Conservation (phyloP, 352 stramenopile genomes). For the Nothophytophthora sp. region DNA sequence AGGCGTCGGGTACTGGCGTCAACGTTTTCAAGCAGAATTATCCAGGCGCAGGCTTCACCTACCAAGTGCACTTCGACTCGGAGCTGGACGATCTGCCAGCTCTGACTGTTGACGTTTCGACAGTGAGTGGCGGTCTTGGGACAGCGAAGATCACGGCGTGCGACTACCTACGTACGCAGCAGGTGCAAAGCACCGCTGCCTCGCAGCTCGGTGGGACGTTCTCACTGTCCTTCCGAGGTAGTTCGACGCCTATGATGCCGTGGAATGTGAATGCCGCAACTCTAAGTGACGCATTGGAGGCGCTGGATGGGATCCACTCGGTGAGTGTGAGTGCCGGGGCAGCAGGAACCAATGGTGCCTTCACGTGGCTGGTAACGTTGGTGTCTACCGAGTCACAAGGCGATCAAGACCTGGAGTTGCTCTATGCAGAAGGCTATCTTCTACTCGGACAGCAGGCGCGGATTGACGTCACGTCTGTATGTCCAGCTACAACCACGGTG, state of each 20-base stretch:
- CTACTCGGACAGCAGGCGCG: conserved; percentile 44
- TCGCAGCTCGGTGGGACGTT: conserved; percentile 84
- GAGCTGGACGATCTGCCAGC: conserved; percentile 71
- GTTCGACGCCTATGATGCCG: conserved; percentile 69
- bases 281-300: conserved; percentile 63
- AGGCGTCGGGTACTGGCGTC: conserved; percentile 37
- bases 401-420: conserved; percentile 38
- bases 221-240: conserved; percentile 75
- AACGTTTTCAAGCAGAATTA: conserved; percentile 87
- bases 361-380: conserved; percentile 89
- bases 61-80: conserved; percentile 72
- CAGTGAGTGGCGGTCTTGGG: conserved; percentile 39
- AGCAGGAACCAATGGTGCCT: conserved; percentile 45
- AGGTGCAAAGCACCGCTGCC: conserved; percentile 48
- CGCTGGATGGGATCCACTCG: conserved; percentile 73
- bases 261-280: conserved; percentile 56
- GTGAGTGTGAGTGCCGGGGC: conserved; percentile 49
- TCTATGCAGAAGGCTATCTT: conserved; percentile 87
- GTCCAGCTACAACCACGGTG: conserved; percentile 41
- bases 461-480: conserved; percentile 43
- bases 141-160: conserved; percentile 80
- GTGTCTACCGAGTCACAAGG: conserved; percentile 57
- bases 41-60: conserved; percentile 55
- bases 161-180: conserved; percentile 82
- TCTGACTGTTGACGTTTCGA: conserved; percentile 50